Conservation (phyloP, 805 yeast species). For the Yarrowia alimentaria region DNA sequence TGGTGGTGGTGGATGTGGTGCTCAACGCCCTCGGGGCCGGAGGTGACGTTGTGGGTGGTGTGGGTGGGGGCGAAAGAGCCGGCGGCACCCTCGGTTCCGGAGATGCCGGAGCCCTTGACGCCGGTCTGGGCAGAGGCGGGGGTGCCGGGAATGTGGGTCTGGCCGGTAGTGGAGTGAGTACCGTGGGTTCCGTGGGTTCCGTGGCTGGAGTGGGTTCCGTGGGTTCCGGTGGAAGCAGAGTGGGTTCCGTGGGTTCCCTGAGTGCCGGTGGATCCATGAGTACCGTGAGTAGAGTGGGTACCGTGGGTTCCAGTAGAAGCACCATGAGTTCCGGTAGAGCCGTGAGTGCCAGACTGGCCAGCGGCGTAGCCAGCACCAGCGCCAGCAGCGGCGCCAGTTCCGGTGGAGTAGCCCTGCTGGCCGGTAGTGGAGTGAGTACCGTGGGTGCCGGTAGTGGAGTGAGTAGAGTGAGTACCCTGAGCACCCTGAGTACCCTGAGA, state of each 20-base stretch:
- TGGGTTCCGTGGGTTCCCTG: not conserved
- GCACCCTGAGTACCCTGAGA: too few relatives aligned
- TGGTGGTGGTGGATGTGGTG: conserved; percentile 21
- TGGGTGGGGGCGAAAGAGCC: conserved; percentile 13
- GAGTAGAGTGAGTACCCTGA: too few relatives aligned
- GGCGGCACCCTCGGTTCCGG: conserved; percentile 21
- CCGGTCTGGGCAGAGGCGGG: conserved; percentile 1
- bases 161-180: conserved; percentile 1
- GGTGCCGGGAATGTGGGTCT: conserved; percentile 20
- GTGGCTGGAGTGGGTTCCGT: conserved; percentile 10
- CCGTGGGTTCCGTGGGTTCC: not conserved
- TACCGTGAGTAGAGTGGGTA: not conserved
- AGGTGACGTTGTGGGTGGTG: conserved; percentile 7
- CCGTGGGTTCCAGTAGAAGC: not conserved
- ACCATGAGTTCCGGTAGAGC: not conserved
- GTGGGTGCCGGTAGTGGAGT: conserved; percentile 2
- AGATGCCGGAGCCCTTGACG: conserved; percentile 7
- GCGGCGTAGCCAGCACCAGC: conserved; percentile 4
- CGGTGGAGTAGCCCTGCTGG: conserved; percentile 2
- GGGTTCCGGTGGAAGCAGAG: too few relatives aligned
- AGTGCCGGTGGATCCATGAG: not conserved
- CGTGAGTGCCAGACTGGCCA: conserved; percentile 17
- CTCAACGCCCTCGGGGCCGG: conserved; percentile 9
- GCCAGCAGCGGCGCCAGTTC: conserved; percentile 26
- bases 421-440: conserved; percentile 3